Percentiles rank a stretch among this genome's conserved stretches.
Evolutionary conservation across 768 basidiomycete species (phyloP).

Genomic region (Suillus cothurnatus): DNA sequence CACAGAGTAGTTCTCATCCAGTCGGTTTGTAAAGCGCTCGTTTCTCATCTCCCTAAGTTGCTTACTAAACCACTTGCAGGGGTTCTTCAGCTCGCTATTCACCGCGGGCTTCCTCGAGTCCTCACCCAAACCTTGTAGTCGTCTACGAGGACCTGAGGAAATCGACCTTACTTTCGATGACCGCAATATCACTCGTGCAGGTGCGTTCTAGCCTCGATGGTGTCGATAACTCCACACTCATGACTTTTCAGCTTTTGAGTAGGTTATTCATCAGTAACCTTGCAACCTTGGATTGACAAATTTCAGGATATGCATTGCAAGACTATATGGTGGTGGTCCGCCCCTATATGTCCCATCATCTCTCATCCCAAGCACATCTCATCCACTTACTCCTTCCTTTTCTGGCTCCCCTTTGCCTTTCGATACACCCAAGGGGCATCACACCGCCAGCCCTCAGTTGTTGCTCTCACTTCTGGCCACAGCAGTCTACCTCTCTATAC

Average conservation of each 20-base stretch:
- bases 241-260: constrained; percentile 78
- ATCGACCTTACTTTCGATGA: constrained; percentile 80
- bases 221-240: constrained; percentile 14
- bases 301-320: constrained; percentile 77
- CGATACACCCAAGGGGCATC: constrained; percentile 52
- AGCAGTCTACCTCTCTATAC: constrained; percentile 82
- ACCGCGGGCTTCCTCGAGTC: constrained; percentile 79
- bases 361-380: constrained; percentile 61
- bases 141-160: constrained; percentile 44
- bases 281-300: constrained; percentile 15
- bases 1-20: constrained; percentile 90
- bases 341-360: constrained; percentile 65
- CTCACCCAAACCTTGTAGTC: constrained; percentile 21
- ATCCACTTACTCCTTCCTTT: constrained; percentile 76
- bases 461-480: constrained; percentile 88
- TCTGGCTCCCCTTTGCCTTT: constrained; percentile 31
- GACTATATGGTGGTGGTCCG: constrained; percentile 87
- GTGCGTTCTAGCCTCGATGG: constrained; percentile 41
- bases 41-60: not conserved
- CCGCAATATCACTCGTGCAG: constrained; percentile 84
- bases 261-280: constrained; percentile 35
- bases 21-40: constrained; percentile 46
- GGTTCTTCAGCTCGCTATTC: constrained; percentile 88
- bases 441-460: constrained; percentile 79
- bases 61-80: constrained; percentile 42